Evolutionary conservation across 2,329 filamentous ascomycete species (phyloP).

Genomic region (Gnomoniopsis sp.): DNA sequence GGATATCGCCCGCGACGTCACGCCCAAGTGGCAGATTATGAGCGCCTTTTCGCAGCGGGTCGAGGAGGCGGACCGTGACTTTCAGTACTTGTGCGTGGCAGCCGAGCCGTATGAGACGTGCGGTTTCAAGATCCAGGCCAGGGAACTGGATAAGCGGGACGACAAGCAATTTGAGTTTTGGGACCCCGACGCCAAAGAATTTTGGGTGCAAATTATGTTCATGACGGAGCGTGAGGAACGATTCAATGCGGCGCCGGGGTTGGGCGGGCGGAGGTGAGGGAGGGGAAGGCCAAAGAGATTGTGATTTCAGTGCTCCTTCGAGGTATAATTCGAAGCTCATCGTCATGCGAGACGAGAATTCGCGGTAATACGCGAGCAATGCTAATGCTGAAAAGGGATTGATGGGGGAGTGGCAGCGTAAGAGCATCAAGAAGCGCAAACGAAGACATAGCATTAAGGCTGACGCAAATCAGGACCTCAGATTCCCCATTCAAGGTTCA

Average conservation of each 20-base stretch:
- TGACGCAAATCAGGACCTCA: background rate
- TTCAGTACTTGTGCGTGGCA: conserved; percentile 90
- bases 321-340: background rate
- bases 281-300: background rate
- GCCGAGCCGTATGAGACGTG: conserved; percentile 98
- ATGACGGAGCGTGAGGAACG: conserved; percentile 97
- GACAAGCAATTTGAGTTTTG: conserved; percentile 92
- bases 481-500: background rate
- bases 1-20: conserved; percentile 72
- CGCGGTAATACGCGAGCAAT: too few relatives aligned
- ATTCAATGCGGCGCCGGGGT: conserved; percentile 64
- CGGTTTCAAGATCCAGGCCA: conserved; percentile 89
- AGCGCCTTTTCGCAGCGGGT: conserved; percentile 94
- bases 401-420: background rate
- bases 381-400: background rate
- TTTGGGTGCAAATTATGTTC: conserved; percentile 96
- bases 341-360: too few relatives aligned
- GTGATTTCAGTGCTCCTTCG: too few relatives aligned
- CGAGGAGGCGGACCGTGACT: conserved; percentile 90
- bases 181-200: conserved; percentile 93
- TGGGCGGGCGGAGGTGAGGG: conserved; percentile 46
- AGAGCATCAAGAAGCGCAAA: background rate
- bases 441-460: background rate
- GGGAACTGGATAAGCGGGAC: conserved; percentile 86
- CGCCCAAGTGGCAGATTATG: conserved; percentile 92